Evolutionary conservation across 257 asterid genomes (phyloP).

Genomic region (Salvia hispanica): DNA sequence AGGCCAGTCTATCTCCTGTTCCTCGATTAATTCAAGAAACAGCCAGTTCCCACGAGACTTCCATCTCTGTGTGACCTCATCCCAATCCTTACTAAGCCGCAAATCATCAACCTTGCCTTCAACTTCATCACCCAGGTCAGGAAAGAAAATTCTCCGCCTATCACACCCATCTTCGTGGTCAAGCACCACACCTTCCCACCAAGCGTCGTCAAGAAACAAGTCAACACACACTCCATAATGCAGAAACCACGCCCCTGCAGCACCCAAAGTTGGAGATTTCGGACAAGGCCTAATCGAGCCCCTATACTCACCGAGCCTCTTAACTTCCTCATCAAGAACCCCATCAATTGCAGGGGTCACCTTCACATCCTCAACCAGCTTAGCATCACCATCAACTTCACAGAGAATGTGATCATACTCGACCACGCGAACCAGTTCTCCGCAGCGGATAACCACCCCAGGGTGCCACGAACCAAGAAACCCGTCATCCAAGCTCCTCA

Average conservation of each 20-base stretch:
- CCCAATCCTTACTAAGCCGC: constrained; percentile 73
- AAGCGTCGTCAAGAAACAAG: constrained; percentile 53
- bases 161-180: constrained; percentile 63
- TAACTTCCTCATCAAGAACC: constrained; percentile 9
- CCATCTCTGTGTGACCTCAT: constrained; percentile 74
- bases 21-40: constrained; percentile 71
- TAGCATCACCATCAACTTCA: constrained; percentile 44
- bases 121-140: constrained; percentile 87
- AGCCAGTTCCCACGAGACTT: constrained; percentile 67
- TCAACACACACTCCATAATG: constrained; percentile 84
- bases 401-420: constrained; percentile 54
- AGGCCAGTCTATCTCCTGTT: constrained; percentile 51
- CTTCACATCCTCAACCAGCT: constrained; percentile 48
- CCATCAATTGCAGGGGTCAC: constrained; percentile 66
- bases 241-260: constrained; percentile 29
- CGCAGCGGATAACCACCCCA: constrained; percentile 40
- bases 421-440: constrained; percentile 45
- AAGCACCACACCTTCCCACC: constrained; percentile 98
- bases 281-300: constrained; percentile 72
- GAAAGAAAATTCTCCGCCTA: constrained; percentile 69
- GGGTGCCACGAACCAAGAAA: constrained; percentile 70
- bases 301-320: constrained; percentile 31
- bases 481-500: constrained; percentile 68
- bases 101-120: constrained; percentile 42
- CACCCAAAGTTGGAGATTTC: constrained; percentile 38